Evolutionary conservation across 2,329 filamentous ascomycete genomes (phyloP).

Genomic region (Exophiala xenobiotica): DNA sequence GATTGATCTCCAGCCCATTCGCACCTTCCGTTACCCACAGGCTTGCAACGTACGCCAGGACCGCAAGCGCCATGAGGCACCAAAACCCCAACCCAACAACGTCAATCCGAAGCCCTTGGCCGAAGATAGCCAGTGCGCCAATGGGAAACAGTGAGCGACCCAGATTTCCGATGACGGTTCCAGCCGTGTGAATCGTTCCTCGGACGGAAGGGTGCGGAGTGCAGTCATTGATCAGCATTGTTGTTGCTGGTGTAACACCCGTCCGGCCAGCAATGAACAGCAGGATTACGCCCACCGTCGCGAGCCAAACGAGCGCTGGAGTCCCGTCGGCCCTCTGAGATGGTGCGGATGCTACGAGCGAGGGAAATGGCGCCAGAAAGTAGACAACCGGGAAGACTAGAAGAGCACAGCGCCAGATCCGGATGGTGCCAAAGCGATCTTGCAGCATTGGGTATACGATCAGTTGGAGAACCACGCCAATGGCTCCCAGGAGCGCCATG

Average conservation of each 20-base stretch:
- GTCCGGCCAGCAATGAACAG: conserved; percentile 70
- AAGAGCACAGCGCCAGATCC: conserved; percentile 57
- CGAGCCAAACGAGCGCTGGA: conserved; percentile 58
- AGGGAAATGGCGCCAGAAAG: conserved; percentile 66
- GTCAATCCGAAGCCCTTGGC: conserved; percentile 51
- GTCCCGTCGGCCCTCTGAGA: conserved; percentile 39
- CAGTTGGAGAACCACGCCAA: conserved; percentile 71
- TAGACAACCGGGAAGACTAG: conserved; percentile 72
- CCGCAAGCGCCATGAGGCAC: conserved; percentile 53
- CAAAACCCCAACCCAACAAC: conserved; percentile 57
- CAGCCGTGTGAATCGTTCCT: conserved; percentile 48
- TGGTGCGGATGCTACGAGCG: conserved; percentile 59
- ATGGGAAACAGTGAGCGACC: conserved; percentile 57
- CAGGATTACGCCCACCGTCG: conserved; percentile 62
- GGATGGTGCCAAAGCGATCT: conserved; percentile 63
- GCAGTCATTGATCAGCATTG: conserved; percentile 42
- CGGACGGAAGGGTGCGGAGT: conserved; percentile 6
- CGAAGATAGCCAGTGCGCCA: conserved; percentile 54
- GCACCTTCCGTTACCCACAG: conserved; percentile 63
- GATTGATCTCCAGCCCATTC: conserved; percentile 8
- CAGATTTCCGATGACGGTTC: conserved; percentile 33
- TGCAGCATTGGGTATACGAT: conserved; percentile 69
- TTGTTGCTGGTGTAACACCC: conserved; percentile 57
- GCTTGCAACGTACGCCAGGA: conserved; percentile 57
- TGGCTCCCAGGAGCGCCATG: conserved; percentile 70